These are phyloP conservation scores for Sporothrix brunneoviolacea DNA, from an alignment of 2,329 filamentous ascomycete species.

Conservation along the genomic window DNA sequence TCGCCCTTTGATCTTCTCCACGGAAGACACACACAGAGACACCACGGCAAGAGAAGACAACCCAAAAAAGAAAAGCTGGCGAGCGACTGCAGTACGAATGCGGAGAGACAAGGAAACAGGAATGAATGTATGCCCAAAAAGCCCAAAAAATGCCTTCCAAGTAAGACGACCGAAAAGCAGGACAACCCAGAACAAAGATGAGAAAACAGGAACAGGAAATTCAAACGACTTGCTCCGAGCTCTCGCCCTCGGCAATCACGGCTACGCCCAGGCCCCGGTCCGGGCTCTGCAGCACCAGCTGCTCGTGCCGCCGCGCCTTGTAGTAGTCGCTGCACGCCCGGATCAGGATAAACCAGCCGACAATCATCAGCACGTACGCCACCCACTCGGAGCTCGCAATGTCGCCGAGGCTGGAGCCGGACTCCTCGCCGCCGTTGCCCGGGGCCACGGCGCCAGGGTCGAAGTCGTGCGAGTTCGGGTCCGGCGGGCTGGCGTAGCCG, in stretches of 20 bases:
- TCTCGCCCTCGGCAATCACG: conserved; percentile 80
- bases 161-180: no score
- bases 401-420: conserved; percentile 40
- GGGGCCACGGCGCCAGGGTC: conserved; percentile 61
- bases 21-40: no score
- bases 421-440: conserved; percentile 27
- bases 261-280: conserved; percentile 79
- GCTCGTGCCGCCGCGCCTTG: conserved; percentile 80
- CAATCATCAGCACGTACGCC: conserved; percentile 89
- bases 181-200: not conserved
- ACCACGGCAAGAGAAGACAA: not conserved
- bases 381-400: conserved; percentile 79
- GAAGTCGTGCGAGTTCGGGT: conserved; percentile 88
- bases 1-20: no score
- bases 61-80: not conserved
- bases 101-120: no score
- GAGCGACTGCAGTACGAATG: no score
- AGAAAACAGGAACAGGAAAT: not conserved
- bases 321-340: conserved; percentile 88
- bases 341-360: conserved; percentile 97
- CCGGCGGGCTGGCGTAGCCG: conserved; percentile 63
- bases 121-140: no score
- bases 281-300: conserved; percentile 85
- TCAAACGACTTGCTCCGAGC: conserved; percentile 69
- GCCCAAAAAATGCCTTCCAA: no score